These are phyloP conservation scores for Agaricus bisporus DNA, from an alignment of 768 basidiomycete species.

Conservation along the genomic window DNA sequence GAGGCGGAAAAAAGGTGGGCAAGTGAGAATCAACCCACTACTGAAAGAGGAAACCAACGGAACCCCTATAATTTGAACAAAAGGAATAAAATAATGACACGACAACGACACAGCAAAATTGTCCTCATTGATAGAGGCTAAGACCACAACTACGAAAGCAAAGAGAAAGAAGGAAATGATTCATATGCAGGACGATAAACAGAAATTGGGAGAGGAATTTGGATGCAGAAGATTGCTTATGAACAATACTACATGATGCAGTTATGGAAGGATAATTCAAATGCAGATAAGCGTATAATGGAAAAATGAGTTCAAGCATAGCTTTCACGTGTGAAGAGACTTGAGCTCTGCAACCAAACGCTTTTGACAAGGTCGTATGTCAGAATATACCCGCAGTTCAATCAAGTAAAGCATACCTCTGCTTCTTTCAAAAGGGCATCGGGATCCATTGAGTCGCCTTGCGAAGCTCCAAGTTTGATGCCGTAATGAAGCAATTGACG, in stretches of 20 bases:
- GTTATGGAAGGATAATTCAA: background rate
- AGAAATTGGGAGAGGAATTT: background rate
- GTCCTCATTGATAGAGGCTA: background rate
- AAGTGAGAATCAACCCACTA: background rate
- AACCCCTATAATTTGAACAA: constrained; percentile 8
- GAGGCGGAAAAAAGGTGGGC: background rate
- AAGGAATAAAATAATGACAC: background rate
- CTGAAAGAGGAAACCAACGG: background rate
- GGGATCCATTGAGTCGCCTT: constrained; percentile 33
- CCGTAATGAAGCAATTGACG: constrained; percentile 66
- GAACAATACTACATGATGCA: constrained; percentile 11
- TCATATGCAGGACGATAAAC: constrained; percentile 1
- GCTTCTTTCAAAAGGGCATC: constrained; percentile 49
- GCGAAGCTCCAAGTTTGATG: constrained; percentile 48
- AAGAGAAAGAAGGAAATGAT: background rate
- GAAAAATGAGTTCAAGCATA: background rate
- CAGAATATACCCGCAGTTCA: background rate
- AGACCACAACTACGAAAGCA: constrained; percentile 9
- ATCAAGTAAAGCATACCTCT: constrained; percentile 35
- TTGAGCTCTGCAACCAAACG: constrained; percentile 62
- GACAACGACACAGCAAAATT: constrained; percentile 3
- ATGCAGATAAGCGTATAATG: background rate
- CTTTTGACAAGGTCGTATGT: constrained; percentile 22
- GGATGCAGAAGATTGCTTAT: constrained; percentile 9
- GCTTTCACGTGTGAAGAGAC: constrained; percentile 24